Evolutionary conservation across 2,329 filamentous ascomycete species (phyloP).

Genomic region (Paecilomyces variotii): DNA sequence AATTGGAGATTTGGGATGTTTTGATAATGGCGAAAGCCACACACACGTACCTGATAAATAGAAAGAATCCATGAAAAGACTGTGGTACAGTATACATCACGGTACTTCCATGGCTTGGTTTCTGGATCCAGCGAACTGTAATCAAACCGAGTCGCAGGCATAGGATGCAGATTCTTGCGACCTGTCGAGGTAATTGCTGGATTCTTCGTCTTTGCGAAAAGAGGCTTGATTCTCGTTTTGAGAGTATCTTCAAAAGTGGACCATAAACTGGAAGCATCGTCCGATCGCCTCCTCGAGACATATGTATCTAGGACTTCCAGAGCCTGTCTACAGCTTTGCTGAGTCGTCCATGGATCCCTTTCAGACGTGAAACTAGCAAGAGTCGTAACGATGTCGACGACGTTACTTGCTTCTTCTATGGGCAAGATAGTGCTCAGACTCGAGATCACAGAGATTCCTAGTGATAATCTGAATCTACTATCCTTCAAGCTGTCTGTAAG

Average conservation of each 20-base stretch:
- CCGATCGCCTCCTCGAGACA: slow-evolving; percentile 1
- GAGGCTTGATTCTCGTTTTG: slow-evolving; percentile 28
- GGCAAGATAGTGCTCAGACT: slow-evolving; percentile 11
- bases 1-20: not conserved
- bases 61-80: slow-evolving; percentile 28
- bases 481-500: slow-evolving; percentile 12
- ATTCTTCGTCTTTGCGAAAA: slow-evolving; percentile 35
- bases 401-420: slow-evolving; percentile 12
- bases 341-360: slow-evolving; percentile 29
- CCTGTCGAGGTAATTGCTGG: slow-evolving; percentile 35
- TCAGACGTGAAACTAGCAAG: slow-evolving; percentile 25
- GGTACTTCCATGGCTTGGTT: slow-evolving; percentile 32
- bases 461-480: slow-evolving; percentile 16
- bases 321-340: slow-evolving; percentile 12
- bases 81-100: slow-evolving; percentile 26
- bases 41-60: slow-evolving; percentile 26
- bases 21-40: not conserved
- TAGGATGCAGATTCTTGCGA: slow-evolving; percentile 36
- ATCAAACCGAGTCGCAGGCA: slow-evolving; percentile 29
- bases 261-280: slow-evolving; percentile 9
- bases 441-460: slow-evolving; percentile 23
- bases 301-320: slow-evolving; percentile 11
- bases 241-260: slow-evolving; percentile 17
- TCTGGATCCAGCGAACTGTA: slow-evolving; percentile 26
- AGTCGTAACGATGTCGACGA: slow-evolving; percentile 20